Evolutionary conservation across 208 protist species (phyloP).

Genomic region (Histomonas meleagridis): DNA sequence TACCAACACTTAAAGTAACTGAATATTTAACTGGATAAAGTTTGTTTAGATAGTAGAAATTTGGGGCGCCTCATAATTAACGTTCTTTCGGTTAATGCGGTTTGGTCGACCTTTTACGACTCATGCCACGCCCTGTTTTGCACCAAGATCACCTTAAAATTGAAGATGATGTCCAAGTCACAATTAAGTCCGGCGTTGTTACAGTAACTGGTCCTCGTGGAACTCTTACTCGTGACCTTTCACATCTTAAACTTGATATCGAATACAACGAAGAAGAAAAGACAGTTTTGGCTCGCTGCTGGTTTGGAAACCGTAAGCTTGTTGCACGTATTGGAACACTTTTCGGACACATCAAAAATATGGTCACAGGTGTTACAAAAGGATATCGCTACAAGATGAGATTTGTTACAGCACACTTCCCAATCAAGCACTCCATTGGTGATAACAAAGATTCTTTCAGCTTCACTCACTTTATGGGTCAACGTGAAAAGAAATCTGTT

Average conservation of each 20-base stretch:
- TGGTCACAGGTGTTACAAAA: not conserved
- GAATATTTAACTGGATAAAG: no score
- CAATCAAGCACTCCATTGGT: not conserved
- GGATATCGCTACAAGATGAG: not conserved
- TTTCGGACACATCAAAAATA: constrained; percentile 3
- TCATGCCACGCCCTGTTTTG: not conserved
- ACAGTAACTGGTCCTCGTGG: no score
- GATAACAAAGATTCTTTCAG: not conserved
- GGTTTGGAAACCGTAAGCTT: constrained; percentile 21
- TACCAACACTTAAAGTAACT: no score
- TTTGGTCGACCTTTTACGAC: not conserved
- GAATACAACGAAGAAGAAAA: not conserved
- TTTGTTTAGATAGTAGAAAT: no score
- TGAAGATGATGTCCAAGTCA: not conserved
- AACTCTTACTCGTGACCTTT: no score
- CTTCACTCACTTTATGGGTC: not conserved
- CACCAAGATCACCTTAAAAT: not conserved
- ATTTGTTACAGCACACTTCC: not conserved
- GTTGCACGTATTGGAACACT: not conserved
- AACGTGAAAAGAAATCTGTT: not conserved
- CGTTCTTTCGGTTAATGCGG: not conserved
- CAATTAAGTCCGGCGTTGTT: no score
- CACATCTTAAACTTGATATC: not conserved
- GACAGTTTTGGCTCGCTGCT: no score
- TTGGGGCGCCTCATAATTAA: no score